These are phyloP conservation scores for Entrophospora sp. DNA, from an alignment of 192 early-diverging fungal genomes.

Conservation along the genomic window DNA sequence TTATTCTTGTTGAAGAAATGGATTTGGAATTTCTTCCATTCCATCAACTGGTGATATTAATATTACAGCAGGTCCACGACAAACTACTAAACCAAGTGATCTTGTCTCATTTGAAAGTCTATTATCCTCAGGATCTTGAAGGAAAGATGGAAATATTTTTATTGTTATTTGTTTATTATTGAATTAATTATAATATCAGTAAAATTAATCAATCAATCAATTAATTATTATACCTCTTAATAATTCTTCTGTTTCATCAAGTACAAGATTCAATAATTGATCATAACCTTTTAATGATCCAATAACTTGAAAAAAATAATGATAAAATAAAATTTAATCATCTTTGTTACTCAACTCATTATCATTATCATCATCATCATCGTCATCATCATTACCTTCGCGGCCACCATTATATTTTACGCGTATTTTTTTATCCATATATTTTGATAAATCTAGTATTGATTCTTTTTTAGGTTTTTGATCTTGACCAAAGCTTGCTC, in stretches of 20 bases:
- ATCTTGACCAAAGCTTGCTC: constrained; percentile 30
- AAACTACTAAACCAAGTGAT: constrained; percentile 77
- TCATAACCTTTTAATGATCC: constrained; percentile 90
- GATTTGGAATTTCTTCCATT: constrained; percentile 84
- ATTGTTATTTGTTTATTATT: neutral
- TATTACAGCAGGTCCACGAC: constrained; percentile 83
- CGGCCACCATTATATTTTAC: constrained; percentile 91
- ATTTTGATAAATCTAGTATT: constrained; percentile 90
- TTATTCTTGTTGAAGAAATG: constrained; percentile 49
- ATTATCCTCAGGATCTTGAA: constrained; percentile 35
- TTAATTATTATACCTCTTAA: constrained; percentile 47
- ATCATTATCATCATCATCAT: too few species aligned
- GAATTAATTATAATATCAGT: neutral
- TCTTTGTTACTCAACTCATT: too few species aligned
- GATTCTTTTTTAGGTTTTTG: constrained; percentile 75
- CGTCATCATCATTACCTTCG: too few species aligned
- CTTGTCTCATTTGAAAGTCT: constrained; percentile 47
- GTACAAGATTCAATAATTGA: constrained; percentile 85
- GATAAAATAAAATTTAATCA: too few species aligned
- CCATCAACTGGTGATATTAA: constrained; percentile 87
- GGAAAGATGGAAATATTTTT: neutral
- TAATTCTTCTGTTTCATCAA: constrained; percentile 86
- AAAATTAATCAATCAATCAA: neutral
- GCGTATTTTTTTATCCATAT: constrained; percentile 83
- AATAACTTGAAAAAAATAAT: constrained; percentile 48